Base-by-base conservation (phyloP, 257 asterid genomes). In the Linderniella brevidens region DNA sequence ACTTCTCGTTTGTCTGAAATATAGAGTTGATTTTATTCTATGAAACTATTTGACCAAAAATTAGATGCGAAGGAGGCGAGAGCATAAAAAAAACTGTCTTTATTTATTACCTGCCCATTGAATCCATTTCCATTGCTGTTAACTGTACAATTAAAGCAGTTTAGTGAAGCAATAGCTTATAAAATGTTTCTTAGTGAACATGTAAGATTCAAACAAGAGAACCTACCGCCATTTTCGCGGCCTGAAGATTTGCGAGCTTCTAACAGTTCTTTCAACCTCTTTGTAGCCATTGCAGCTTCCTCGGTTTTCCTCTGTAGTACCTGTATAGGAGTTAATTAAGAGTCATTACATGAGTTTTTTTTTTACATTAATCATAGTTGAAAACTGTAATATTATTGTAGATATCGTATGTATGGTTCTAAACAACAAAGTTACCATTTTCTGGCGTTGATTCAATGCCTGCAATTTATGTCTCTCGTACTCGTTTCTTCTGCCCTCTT, bases 231-330 rank as follows among this genome's bases (percentile, higher is more conserved):
- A 71, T 67, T 79, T 46, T 90, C 99, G 35, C 99, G 99, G 50
- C 71, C 59, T 41, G 94, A 70, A 58, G 84, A 69, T 77, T 82
- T 90, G 35, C 99, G 96, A 49, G 93, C 94, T 76, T 90, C 99
- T 37, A 90, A 86, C 84, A 90, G 59, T 64, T 90, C 99, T 68
- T 90, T 90, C 55, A 90, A 76, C 71, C 96, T 77, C 72, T 79
- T 82, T 60, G 99, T 90, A 63, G 99, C 99, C 79, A 90, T 64
- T 64, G 99, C 99, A 63, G 99, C 99, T 74, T 90, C 96, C 66
- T 82, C 99, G 32, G 93, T 90, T 73, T 90, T 90, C 64, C 99
- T 77, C 69, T 90, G 99, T 52, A 90, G 99, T 75, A 90, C 99
- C 99, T 90, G 81, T 59, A 67, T 53, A 17, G 48, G 51, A 36